A percentile compares a stretch with the other conserved stretches of the same genome.
Evolutionary conservation across 257 asterid genomes (phyloP).

Genomic region (Knoxia roxburghii): DNA sequence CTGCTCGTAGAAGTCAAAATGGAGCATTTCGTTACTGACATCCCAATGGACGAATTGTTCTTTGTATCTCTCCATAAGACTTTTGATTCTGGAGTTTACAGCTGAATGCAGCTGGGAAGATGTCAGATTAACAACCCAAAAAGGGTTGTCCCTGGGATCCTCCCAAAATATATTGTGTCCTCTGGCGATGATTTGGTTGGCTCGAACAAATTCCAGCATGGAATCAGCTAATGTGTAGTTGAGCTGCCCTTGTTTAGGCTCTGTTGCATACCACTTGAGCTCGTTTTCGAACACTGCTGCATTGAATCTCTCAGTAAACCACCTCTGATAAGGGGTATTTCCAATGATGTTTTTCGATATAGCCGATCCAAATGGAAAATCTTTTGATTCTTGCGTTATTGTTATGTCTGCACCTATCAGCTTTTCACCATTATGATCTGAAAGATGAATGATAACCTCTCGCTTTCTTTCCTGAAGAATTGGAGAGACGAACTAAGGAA

Average conservation of each 20-base stretch:
- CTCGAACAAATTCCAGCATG: slow-evolving; percentile 43
- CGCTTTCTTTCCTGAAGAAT: slow-evolving; percentile 37
- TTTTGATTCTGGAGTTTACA: slow-evolving; percentile 35
- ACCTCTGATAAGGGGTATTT: slow-evolving; percentile 37
- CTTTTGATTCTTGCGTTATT: slow-evolving; percentile 32
- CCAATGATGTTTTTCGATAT: slow-evolving; percentile 35
- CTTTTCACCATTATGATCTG: slow-evolving; percentile 25
- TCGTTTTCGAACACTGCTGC: slow-evolving; percentile 69
- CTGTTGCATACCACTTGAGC: slow-evolving; percentile 63
- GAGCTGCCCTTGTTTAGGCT: slow-evolving; percentile 36
- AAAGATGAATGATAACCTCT: slow-evolving; percentile 30
- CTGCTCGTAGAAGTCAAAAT: slow-evolving; percentile 46
- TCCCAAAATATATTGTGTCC: slow-evolving; percentile 79
- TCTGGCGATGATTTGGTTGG: slow-evolving; percentile 41
- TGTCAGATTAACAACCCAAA: slow-evolving; percentile 47
- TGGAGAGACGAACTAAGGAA: neutral
- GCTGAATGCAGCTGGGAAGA: slow-evolving; percentile 31
- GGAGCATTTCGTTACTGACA: slow-evolving; percentile 65
- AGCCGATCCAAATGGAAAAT: slow-evolving; percentile 52
- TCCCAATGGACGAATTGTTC: slow-evolving; percentile 68
- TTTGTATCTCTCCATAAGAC: slow-evolving; percentile 45
- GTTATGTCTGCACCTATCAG: slow-evolving; percentile 26
- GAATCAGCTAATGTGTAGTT: slow-evolving; percentile 54
- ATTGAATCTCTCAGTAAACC: slow-evolving; percentile 58
- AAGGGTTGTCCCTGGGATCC: slow-evolving; percentile 30